Evolutionary conservation across 306 rosid genomes (phyloP), one percentile per base, ranked within the genome.

Genomic region (Cercis canadensis): DNA sequence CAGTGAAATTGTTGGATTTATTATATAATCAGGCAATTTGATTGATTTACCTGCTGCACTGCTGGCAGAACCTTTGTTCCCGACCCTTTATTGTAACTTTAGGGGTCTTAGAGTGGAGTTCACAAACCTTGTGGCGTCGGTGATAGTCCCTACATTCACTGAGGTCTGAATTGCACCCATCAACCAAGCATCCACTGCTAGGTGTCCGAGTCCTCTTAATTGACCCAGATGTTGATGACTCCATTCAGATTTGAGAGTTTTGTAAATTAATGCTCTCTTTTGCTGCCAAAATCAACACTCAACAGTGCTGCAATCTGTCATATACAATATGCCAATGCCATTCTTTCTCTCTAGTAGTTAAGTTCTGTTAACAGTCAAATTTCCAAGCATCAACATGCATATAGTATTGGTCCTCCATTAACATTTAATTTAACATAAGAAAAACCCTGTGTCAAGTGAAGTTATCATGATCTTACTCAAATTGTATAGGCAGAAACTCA

Each of bases 71-170:
- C 19, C 95, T 79, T 77, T 84, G 88, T 36, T 88, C 82, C 56
- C 53, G 85, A 33, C 92, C 97, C 32, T 36, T 39, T 47, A 88
- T 85, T 5, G 83, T 78, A 44, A 90, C 97, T 65, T 79, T 82
- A 4, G 92, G 88, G n/a, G 95, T 83, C 77, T 88, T 90, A 16
- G 95, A 90, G 44, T 90, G 97, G 37, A 75, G 74, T 65, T 90
- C 97, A 43, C 97, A 90, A 11, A 90, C 90, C 76, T 86, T 90
- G 62, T 90, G 97, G 31, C 92, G 92, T 14, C 89, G 73, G 47
- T 90, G 89, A 55, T 90, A 90, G 45, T 88, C 97, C 55, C 92
- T 83, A 82, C 97, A 90, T 37, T 84, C 77, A 67, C 86, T 78
- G 47, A 88, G 92, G 86, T 90, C 95, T 6, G 90, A 79, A 73